Conservation (phyloP, 164 flowering plant genomes). For the Piper betle region DNA sequence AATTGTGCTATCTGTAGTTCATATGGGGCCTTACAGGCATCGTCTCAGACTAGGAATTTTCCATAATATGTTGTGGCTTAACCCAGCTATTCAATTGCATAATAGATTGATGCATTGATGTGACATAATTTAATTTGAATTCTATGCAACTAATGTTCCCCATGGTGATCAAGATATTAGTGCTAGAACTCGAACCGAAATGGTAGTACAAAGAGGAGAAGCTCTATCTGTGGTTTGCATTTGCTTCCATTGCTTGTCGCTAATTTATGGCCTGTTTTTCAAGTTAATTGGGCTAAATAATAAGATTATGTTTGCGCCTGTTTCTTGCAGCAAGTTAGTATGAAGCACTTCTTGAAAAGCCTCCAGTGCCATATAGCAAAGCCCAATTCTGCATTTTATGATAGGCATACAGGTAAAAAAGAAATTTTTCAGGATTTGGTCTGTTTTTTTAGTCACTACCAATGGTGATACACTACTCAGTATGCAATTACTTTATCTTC, state of each 20-base stretch:
- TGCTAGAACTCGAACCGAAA: constrained; percentile 47
- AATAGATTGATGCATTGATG: too few relatives aligned
- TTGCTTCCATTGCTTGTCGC: neutral
- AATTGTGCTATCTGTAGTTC: neutral
- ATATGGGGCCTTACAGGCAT: neutral
- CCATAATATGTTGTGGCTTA: neutral
- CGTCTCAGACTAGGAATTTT: neutral
- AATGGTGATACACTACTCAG: too few relatives aligned
- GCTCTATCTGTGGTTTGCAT: constrained; percentile 45
- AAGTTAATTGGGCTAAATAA: too few relatives aligned
- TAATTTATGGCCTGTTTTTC: too few relatives aligned
- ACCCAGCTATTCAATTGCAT: neutral
- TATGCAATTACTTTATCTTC: too few relatives aligned
- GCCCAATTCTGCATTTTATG: constrained; percentile 90
- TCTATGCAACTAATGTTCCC: constrained; percentile 17
- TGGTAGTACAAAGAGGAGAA: constrained; percentile 61
- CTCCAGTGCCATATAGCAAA: constrained; percentile 71
- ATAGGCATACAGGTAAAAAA: constrained; percentile 9
- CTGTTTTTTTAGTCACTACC: neutral
- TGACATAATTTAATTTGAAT: neutral
- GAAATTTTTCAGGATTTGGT: neutral
- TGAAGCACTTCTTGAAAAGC: constrained; percentile 81
- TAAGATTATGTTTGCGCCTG: neutral
- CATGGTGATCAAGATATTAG: constrained; percentile 32
- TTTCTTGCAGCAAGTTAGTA: constrained; percentile 43